phyloP scores from a whole-genome alignment of 2,329 filamentous ascomycete species.

The Coniochaeta sp. region DNA sequence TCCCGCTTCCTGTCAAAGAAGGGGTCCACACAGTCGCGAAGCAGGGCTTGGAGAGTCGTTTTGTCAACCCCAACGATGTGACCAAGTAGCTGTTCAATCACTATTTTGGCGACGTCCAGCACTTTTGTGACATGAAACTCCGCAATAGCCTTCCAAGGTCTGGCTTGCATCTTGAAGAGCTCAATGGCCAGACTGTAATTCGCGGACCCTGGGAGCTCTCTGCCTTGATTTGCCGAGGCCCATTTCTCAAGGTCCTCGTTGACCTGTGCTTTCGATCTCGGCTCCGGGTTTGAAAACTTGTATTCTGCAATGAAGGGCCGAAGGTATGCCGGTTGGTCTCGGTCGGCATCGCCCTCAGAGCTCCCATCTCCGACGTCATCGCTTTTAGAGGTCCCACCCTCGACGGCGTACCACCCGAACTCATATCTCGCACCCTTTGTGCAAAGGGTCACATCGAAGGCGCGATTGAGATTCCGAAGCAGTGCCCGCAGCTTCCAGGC shows the following conservation, averaged over 20 bases:
- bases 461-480: slow-evolving; percentile 23
- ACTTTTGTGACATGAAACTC: slow-evolving; percentile 26
- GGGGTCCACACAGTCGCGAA: slow-evolving; percentile 12
- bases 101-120: slow-evolving; percentile 20
- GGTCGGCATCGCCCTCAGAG: background rate
- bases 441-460: slow-evolving; percentile 19
- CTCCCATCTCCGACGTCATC: background rate
- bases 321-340: background rate
- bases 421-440: slow-evolving; percentile 4
- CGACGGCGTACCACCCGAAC: slow-evolving; percentile 4
- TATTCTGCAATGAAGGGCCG: background rate
- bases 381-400: background rate
- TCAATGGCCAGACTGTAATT: slow-evolving; percentile 28
- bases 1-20: slow-evolving; percentile 17
- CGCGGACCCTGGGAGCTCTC: slow-evolving; percentile 29
- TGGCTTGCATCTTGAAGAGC: slow-evolving; percentile 30
- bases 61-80: slow-evolving; percentile 23
- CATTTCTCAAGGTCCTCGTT: slow-evolving; percentile 21
- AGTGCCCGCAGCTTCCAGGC: slow-evolving; percentile 21
- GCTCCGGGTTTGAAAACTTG: background rate
- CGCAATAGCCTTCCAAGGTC: slow-evolving; percentile 31
- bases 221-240: slow-evolving; percentile 29
- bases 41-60: slow-evolving; percentile 15
- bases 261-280: slow-evolving; percentile 8
- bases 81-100: slow-evolving; percentile 28